Evolutionary conservation across 495 filamentous ascomycete genomes (phyloP).

Genomic region (Apodospora peruviana): DNA sequence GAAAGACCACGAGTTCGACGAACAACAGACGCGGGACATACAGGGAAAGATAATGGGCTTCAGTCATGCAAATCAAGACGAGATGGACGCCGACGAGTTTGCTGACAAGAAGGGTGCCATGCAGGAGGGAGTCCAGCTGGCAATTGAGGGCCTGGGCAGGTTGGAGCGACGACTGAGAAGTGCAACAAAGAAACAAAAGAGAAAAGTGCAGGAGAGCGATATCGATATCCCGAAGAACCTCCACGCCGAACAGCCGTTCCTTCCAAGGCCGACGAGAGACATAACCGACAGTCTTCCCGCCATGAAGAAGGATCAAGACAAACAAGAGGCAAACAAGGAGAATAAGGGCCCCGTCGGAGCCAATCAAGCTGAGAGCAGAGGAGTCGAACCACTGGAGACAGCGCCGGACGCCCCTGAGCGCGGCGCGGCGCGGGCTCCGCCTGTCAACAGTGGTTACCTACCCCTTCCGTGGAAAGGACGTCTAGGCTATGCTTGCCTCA

Average conservation of each 20-base stretch:
- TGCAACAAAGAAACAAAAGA: neutral
- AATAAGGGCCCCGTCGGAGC: neutral
- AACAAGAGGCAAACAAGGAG: too few species aligned
- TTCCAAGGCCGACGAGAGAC: neutral
- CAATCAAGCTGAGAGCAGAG: neutral
- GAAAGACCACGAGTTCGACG: conserved; percentile 1
- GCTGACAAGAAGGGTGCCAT: neutral
- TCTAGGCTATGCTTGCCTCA: conserved; percentile 86
- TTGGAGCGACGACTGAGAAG: conserved; percentile 17
- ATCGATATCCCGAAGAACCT: neutral
- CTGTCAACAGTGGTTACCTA: conserved; percentile 79
- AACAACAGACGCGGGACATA: conserved; percentile 6
- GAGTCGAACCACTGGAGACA: conserved; percentile 11
- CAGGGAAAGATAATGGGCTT: conserved; percentile 14
- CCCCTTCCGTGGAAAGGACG: conserved; percentile 92
- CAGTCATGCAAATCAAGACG: neutral
- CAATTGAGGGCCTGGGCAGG: conserved; percentile 22
- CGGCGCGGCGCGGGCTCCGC: conserved; percentile 54
- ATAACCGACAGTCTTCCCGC: too few species aligned
- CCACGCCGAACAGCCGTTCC: neutral
- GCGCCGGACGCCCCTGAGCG: conserved; percentile 39
- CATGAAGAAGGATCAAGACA: too few species aligned
- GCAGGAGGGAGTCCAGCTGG: conserved; percentile 19
- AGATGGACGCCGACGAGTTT: neutral
- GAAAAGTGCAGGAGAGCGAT: neutral